Conservation (phyloP, 2,329 filamentous ascomycete species). For the Aureobasidium lini region DNA sequence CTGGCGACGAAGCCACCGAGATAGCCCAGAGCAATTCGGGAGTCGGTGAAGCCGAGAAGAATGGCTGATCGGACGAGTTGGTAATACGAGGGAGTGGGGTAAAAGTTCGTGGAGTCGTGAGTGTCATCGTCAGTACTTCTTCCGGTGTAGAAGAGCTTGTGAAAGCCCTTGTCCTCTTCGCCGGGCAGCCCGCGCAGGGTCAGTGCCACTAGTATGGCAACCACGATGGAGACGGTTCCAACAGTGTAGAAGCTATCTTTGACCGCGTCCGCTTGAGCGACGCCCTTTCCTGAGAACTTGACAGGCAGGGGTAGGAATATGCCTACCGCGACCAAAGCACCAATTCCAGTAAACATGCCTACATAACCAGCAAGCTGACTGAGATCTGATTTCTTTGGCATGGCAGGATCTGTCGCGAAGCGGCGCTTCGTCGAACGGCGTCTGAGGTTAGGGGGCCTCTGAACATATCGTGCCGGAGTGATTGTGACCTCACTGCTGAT, state of each 20-base stretch:
- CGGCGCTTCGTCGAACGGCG: not conserved
- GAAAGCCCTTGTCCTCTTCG: conserved; percentile 71
- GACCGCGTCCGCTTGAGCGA: conserved; percentile 66
- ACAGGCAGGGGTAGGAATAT: conserved; percentile 84
- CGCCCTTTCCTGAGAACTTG: conserved; percentile 64
- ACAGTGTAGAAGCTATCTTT: conserved; percentile 85
- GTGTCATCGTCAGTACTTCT: conserved; percentile 10
- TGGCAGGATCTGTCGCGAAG: not conserved
- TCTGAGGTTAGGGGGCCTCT: conserved; percentile 9
- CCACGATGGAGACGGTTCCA: conserved; percentile 59
- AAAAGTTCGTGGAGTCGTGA: conserved; percentile 19
- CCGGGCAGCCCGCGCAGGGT: conserved; percentile 63
- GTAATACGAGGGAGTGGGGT: conserved; percentile 50
- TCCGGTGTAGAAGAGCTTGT: conserved; percentile 28
- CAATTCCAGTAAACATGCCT: conserved; percentile 85
- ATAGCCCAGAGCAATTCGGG: conserved; percentile 78
- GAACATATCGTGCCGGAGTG: conserved; percentile 50
- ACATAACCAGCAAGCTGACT: conserved; percentile 74
- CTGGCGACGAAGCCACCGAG: conserved; percentile 90
- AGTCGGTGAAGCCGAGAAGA: conserved; percentile 62
- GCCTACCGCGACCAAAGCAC: conserved; percentile 73
- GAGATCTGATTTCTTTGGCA: not conserved
- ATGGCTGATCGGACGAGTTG: conserved; percentile 35
- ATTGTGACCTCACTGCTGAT: conserved; percentile 69
- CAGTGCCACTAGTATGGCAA: conserved; percentile 69